phyloP scores from a whole-genome alignment of 257 asterid genomes.

The Primulina eburnea region DNA sequence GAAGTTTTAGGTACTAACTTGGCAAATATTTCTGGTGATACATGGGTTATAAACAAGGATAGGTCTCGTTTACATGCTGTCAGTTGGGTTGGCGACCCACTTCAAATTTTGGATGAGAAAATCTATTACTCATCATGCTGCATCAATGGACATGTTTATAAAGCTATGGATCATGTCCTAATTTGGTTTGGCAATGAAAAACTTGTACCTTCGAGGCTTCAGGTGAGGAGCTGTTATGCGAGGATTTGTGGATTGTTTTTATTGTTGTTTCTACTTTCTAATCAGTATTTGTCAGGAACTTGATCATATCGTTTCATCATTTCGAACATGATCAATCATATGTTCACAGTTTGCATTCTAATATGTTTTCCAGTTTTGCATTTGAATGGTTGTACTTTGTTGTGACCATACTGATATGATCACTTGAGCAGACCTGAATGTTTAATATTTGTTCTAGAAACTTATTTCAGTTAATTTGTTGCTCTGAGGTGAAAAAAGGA shows the following conservation, averaged over 20 bases:
- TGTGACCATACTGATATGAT: not conserved
- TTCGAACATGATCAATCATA: conserved; percentile 15
- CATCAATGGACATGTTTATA: conserved; percentile 61
- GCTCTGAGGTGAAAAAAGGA: conserved; percentile 7
- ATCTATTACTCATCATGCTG: conserved; percentile 58
- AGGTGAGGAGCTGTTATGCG: conserved; percentile 47
- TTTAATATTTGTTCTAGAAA: conserved; percentile 8
- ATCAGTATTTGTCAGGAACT: conserved; percentile 3
- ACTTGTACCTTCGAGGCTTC: conserved; percentile 72
- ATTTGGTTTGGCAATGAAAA: conserved; percentile 50
- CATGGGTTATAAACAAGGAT: conserved; percentile 32
- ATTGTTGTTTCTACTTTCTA: not conserved
- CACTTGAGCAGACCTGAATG: conserved; percentile 9
- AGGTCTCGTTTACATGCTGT: conserved; percentile 44
- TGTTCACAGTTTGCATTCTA: not conserved
- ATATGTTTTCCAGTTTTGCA: conserved; percentile 1
- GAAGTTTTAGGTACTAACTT: conserved; percentile 36
- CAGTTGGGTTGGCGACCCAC: conserved; percentile 67
- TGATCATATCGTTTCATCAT: conserved; percentile 1
- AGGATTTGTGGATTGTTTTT: conserved; percentile 1
- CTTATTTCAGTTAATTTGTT: conserved; percentile 13
- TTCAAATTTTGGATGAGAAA: conserved; percentile 57
- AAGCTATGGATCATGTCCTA: conserved; percentile 58
- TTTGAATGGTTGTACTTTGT: conserved; percentile 11
- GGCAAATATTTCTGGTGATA: conserved; percentile 39